Evolutionary conservation across 257 asterid species (phyloP), one percentile per base, ranked within the genome.

Genomic region (Fraxinus anomala): DNA sequence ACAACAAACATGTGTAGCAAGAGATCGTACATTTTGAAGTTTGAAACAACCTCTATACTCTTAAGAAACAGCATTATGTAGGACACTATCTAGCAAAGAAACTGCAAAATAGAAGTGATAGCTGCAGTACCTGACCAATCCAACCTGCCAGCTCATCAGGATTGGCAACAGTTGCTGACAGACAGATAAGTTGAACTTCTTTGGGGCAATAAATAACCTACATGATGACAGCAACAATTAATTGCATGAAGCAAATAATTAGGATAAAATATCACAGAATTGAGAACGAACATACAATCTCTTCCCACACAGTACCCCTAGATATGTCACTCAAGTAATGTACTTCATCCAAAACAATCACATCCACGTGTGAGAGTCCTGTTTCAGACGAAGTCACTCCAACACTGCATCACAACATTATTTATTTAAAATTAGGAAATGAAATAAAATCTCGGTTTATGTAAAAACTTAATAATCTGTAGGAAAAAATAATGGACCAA

Each of bases 291-390:
- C 99, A 77, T 86, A 95, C 99, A 81, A 93, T 96, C 87, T 96
- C 99, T 83, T 96, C 99, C 99, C 99, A 96, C 74, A 96, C 99
- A 39, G 99, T 96, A 83, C 99, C 99, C 83, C 99, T 91, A 74
- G 97, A 93, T 79, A 93, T 89, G 89, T 96, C 99, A 73, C 98
- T 93, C 84, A 96, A 85, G 87, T 96, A 96, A 87, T 96, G 99
- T 81, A 96, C 99, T 93, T 96, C 99, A 85, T 96, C 99, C 89
- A 96, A 86, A 83, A 96, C 96, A 91, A 96, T 96, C 86, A 88
- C 99, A 75, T 93, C 99, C 82, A 92, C 99, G 74, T 92, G 93
- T 75, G 92, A 89, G 76, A 95, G 91, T 84, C 91, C 92, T 79
- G 93, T 91, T 82, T 89, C 98, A 10, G 98, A 89, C 23, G 97